Base-by-base conservation (phyloP, 1,284 basidiomycete species). In the Heimioporus retisporus region DNA sequence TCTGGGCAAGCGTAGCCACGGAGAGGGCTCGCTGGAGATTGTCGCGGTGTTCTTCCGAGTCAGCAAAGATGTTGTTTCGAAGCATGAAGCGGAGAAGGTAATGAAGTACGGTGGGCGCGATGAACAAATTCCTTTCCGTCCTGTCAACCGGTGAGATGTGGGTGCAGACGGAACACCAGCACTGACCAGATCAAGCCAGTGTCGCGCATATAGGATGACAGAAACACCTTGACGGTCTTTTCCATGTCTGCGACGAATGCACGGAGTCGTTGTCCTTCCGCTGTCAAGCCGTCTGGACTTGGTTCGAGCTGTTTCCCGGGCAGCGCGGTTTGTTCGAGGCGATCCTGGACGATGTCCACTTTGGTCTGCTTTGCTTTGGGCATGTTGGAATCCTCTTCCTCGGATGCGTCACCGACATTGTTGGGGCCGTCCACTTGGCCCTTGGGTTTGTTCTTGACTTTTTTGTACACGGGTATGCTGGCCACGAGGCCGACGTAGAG, bases 71-170 rank as follows among this genome's bases (percentile, higher is more conserved):
- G 4, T 73, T 68, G 71, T 81, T 84, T 43, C 84, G 82, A 48
- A 85, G 69, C 65, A 88, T 75, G 75, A 82, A 88, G 15, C 81
- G 77, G 21, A 88, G 64, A 73, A 88, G 86, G 74, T 85, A 88
- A 6, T 72, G 73, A n/a, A 87, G 63, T 18, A 88, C 70, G 48
- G 81, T 81, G 4, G 86, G 86, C 40, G 79, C 80, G 60, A 81
- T 79, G 35, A 69, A 63, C 55, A 74, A 23, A 60, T 74, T 78
- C 61, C 60, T 74, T 15, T 72, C 76, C 0, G 76, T 75, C 74
- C 80, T 81, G 64, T 59, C 10, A n/a, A 55, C 15, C 5, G 42
- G 51, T 66, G 48, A 68, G 68, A 62, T 43, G 63, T 40, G 1
- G 21, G 42, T 19, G 21, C 28, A 44, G 18, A 62, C 21, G 44